Evolutionary conservation across 371 early-diverging fungal species (phyloP).

Genomic region (Mucor circinelloides): DNA sequence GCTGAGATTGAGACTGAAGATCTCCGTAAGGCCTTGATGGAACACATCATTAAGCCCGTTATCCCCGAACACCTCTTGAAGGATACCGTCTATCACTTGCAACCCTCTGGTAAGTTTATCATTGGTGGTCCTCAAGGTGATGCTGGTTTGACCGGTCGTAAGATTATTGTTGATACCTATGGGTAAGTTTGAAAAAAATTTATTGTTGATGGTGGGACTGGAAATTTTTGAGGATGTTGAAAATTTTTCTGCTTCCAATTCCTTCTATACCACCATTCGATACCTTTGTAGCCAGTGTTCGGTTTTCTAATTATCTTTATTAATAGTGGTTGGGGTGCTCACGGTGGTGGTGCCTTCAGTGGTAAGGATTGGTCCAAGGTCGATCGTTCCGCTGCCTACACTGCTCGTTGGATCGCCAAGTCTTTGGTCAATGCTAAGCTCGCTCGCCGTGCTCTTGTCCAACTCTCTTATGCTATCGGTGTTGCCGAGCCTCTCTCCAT

Average conservation of each 20-base stretch:
- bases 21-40: slow-evolving; percentile 87
- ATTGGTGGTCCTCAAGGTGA: slow-evolving; percentile 99
- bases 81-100: slow-evolving; percentile 96
- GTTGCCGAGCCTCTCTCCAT: slow-evolving; percentile 98
- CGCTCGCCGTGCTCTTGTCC: slow-evolving; percentile 94
- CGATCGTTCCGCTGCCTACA: slow-evolving; percentile 99
- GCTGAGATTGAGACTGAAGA: slow-evolving; percentile 84
- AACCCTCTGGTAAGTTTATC: slow-evolving; percentile 99
- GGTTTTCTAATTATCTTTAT: slow-evolving; percentile 34
- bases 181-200: slow-evolving; percentile 23
- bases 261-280: background rate
- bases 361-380: slow-evolving; percentile 99
- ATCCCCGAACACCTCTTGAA: slow-evolving; percentile 92
- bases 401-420: slow-evolving; percentile 99
- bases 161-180: slow-evolving; percentile 98
- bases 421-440: slow-evolving; percentile 93
- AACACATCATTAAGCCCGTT: slow-evolving; percentile 93
- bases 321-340: slow-evolving; percentile 97
- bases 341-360: slow-evolving; percentile 99
- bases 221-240: slow-evolving; percentile 1
- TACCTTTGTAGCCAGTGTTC: background rate
- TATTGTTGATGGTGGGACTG: background rate
- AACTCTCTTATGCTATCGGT: slow-evolving; percentile 99
- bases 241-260: slow-evolving; percentile 7
- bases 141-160: slow-evolving; percentile 99